These are phyloP conservation scores for Dovyalis caffra DNA, from an alignment of 345 rosid species.

Conservation along the genomic window DNA sequence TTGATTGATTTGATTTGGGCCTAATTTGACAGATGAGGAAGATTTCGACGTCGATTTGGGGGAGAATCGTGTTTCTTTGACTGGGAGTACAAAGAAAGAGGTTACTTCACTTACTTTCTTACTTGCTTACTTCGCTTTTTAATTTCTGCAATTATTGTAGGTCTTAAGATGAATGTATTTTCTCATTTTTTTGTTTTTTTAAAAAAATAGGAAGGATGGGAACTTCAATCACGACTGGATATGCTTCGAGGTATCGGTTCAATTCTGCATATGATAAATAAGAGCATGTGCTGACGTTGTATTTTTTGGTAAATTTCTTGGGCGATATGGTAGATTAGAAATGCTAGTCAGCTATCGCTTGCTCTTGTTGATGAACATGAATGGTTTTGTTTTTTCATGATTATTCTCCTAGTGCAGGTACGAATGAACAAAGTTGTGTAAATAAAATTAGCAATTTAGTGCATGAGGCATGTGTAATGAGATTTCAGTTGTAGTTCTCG, in stretches of 20 bases:
- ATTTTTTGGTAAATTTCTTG: neutral
- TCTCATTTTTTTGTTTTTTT: neutral
- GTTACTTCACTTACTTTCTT: constrained; percentile 21
- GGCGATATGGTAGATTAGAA: neutral
- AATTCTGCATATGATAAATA: no score
- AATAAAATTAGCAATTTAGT: constrained; percentile 14
- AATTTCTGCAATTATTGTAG: neutral
- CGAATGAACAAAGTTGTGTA: constrained; percentile 20
- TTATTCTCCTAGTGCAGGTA: constrained; percentile 25
- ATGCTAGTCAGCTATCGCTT: neutral
- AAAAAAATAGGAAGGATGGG: constrained; percentile 49
- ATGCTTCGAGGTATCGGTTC: constrained; percentile 49
- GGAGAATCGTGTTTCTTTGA: constrained; percentile 36
- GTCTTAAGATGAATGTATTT: no score
- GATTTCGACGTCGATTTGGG: constrained; percentile 38
- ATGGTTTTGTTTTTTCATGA: neutral
- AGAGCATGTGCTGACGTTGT: neutral
- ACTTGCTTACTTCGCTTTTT: no score
- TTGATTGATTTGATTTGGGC: neutral
- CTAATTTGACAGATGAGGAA: constrained; percentile 49
- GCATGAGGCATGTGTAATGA: constrained; percentile 32
- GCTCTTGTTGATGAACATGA: neutral
- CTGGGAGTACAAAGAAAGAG: constrained; percentile 37
- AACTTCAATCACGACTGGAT: constrained; percentile 63
- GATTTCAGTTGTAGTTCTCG: neutral